Base-by-base conservation (phyloP, 1,284 basidiomycete species). In the Tilletia caries region DNA sequence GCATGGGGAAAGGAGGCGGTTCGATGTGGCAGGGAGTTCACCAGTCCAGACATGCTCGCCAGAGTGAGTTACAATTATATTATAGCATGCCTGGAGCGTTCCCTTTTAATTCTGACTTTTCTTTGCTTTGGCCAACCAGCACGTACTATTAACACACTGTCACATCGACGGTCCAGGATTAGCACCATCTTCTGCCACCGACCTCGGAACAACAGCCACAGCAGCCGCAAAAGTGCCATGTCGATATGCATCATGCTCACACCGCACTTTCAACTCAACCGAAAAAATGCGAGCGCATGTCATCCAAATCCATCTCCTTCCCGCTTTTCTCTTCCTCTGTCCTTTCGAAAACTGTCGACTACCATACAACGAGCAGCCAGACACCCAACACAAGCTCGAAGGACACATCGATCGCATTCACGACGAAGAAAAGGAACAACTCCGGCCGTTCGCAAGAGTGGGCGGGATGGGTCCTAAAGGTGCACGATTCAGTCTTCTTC, bases 351-450 rank as follows among this genome's bases (percentile, higher is more conserved):
- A 25, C 23, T 60, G 54, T 20, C 23, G 54, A 33, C 27, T 60
- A 15, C 15, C 54, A 18, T 27, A 27, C 25, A 23, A 18, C 5
- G 54, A 60, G 27, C 54, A 60, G 20, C 54, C 54, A 8, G 54
- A 60, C 27, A 29, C 54, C 27, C 54, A 60, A 32, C 23, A 60
- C 54, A 60, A 60, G 54, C 54, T 60, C 54, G 54, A 60, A 18
- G 54, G 54, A 15, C 54, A 60, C 54, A 60, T 60, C 54, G 54
- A 60, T 25, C 23, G 54, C 15, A 60, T 60, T 32, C 54, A 60
- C 20, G 54, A 60, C 54, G 54, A 60, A 27, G 29, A 60, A 27
- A 33, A 25, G 25, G 54, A 60, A 32, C 54, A 29, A 18, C 20
- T 60, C n/a, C 23, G 23, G 8, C 54, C n/a, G 25, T 60, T 60